Evolutionary conservation across 1,139 yeast species (phyloP), one percentile per base, ranked within the genome.

Genomic region (Kodamaea ohmeri): DNA sequence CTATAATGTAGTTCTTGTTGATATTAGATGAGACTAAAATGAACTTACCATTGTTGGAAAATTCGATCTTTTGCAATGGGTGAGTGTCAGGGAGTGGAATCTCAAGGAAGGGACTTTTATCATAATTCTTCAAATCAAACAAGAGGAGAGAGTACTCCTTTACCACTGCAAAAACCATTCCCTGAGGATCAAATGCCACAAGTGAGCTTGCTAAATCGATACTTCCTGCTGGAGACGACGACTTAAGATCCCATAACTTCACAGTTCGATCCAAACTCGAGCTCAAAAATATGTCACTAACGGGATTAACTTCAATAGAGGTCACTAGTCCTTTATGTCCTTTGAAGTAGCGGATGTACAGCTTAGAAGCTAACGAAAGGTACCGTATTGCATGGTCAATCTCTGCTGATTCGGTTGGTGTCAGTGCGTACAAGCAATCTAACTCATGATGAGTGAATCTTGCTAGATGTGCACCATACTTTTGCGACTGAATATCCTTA

Each of bases 391-490:
- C 83, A 53, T 90, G 80, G 47, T 86, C 83, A 26, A 68, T 79
- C 13, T 52, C 56, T 4, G 44, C 42, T 8, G 45, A 50, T 4
- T 51, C 51, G 2, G 49, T 46, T 2, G 74, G 73, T 0, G 97
- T 87, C 3, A 96, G 84, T 1, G 95, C 90, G 55, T 86, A 88
- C 4, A 92, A 67, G 52, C 94, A 83, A 48, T 83, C 80, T 40
- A 79, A 72, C 31, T 80, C 83, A 33, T 76, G 73, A 52, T 88
- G 96, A 1, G 96, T 82, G 58, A 92, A 92, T 35, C 80, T 71
- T 2, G 96, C 97, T 30, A 87, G 63, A 53, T 87, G 89, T 41
- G 90, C 88, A 0, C 99, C 98, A 51, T 92, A 92, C 55, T 92
- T 92, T 61, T 88, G 92, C 17, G 95, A 83, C 47, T 79, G 83